Base-by-base conservation (phyloP, 1,284 basidiomycete genomes). In the Serendipita sp. region DNA sequence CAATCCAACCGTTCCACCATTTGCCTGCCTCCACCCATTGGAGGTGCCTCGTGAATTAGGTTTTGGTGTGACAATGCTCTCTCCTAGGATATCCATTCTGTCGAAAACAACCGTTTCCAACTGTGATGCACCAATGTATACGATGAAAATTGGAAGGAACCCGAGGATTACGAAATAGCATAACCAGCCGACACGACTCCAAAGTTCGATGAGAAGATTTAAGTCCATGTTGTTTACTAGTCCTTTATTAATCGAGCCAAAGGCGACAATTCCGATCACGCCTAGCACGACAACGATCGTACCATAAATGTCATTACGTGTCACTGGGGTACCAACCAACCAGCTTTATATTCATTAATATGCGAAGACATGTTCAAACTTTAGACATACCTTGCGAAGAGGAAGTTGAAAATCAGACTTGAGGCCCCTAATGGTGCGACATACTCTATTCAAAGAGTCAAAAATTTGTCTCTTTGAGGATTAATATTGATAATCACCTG, bases 351-450 rank as follows among this genome's bases (percentile, higher is more conserved):
- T 63, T 13, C 17, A 13, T 13, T 41, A 44, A 13, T 45, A 34
- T 60, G 13, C 26, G 13, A 63, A 38, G 32, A n/a, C 30, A 29
- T 32, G 62, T 63, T 61, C 61, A 63, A 15, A 17, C 60, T 61
- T 32, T 64, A 32, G 53, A n/a, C 29, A 68, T 90, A 86, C 67
- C 85, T 81, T 26, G 88, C 90, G 70, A 93, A 92, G 42, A 93
- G 76, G 70, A 92, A 91, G 72, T 93, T 93, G 76, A 93, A 93
- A 63, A 93, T 83, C 64, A 93, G 81, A 10, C 88, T 88, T 6
- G 87, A 86, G 2, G 88, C 89, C 22, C 89, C 88, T 6, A 91
- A 77, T 6, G 89, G 88, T 1, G 88, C 88, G 60, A 91, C 88
- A 68, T 89, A 90, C 82, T 91, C 87, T 87, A 49, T 5, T 63